A percentile compares a stretch with the other conserved stretches of the same genome.
phyloP scores from a whole-genome alignment of 371 early-diverging fungal genomes.

The Mucor racemosus region DNA sequence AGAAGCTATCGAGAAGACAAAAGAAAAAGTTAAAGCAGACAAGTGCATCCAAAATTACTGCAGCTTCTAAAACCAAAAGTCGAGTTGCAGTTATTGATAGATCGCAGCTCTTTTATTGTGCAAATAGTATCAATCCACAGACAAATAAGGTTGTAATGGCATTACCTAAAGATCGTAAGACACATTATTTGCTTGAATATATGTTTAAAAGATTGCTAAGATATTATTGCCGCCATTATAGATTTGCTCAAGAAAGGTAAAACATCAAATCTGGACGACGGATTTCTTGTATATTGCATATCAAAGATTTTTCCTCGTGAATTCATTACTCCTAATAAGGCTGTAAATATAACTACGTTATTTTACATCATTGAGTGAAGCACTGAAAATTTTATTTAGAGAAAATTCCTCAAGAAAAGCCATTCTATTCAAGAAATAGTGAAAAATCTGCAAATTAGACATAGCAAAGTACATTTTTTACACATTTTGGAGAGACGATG shows the following conservation, averaged over 20 bases:
- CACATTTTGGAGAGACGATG: constrained; percentile 7
- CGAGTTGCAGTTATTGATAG: background rate
- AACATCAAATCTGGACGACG: background rate
- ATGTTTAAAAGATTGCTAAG: no score
- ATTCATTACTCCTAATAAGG: constrained; percentile 9
- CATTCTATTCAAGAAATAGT: background rate
- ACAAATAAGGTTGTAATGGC: background rate
- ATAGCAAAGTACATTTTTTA: background rate
- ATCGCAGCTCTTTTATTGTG: background rate
- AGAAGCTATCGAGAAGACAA: constrained; percentile 13
- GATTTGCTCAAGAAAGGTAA: background rate
- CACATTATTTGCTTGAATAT: background rate
- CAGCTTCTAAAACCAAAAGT: background rate
- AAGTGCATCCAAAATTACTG: background rate
- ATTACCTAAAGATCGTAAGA: constrained; percentile 6
- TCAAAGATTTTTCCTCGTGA: constrained; percentile 18
- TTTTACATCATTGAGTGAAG: background rate
- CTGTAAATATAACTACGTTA: background rate
- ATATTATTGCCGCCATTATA: background rate
- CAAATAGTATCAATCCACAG: background rate
- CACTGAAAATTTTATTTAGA: background rate
- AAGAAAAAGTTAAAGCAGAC: background rate
- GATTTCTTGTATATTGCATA: background rate
- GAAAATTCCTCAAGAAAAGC: constrained; percentile 15
- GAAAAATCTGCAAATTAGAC: background rate